Base-by-base conservation (phyloP, 179 eudicot species). In the Sideroxylon spinosum region DNA sequence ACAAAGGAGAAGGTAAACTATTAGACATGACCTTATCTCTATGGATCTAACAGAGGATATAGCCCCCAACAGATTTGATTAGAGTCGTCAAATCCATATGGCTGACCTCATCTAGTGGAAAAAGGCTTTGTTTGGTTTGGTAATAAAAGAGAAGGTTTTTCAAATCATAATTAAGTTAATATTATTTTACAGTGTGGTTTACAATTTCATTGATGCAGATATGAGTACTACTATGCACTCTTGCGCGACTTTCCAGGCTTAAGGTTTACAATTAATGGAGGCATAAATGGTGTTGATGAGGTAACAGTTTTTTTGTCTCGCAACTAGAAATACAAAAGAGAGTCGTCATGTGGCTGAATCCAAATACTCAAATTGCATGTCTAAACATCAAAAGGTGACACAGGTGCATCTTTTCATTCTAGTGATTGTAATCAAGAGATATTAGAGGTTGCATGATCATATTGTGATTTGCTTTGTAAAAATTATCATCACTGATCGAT, bases 221-320 rank as follows among this genome's bases (percentile, higher is more conserved):
- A 93, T 72, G 97, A 93, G 78, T 93, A 82, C 86, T 93, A 89
- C 84, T 95, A 83, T 80, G 97, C 89, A 48, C 92, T 95, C 7
- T 83, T 91, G 83, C 98, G 98, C 71, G 98, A 95, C 82, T 95
- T 95, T 85, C 98, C 98, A 2, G 98, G 93, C 86, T 82, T 95
- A 48, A 84, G 63, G 81, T 93, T 95, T 82, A 95, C 97, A 13
- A 90, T 95, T 60, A 95, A 95, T 84, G 98, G 98, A 81, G 98
- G 97, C 84, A 93, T 95, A 76, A 87, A 88, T 83, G 83, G 91
- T 66, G 71, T 93, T 76, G 93, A 89, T 82, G 97, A 95, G 98
- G 98, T 93, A 75, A 87, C 59, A 55, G 13, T n/a, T 14, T 7
- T 46, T 70, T n/a, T 3, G 25, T 57, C 22, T 12, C 7, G 26